Evolutionary conservation across 1,284 basidiomycete genomes (phyloP).

Genomic region (Boletus sp.): DNA sequence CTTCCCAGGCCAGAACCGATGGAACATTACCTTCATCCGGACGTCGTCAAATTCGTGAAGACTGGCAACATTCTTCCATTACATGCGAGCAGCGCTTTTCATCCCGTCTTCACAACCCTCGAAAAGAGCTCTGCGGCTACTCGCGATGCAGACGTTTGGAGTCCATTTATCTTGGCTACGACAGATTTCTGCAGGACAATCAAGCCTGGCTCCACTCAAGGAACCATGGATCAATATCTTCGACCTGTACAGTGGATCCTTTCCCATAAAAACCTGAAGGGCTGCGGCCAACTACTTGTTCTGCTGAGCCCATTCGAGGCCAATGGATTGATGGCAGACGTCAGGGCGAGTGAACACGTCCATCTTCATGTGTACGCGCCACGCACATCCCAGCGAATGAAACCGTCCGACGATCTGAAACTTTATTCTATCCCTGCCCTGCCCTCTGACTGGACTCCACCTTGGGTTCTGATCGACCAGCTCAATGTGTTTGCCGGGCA

Average conservation of each 20-base stretch:
- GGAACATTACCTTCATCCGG: neutral
- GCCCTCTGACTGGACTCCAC: too few relatives aligned
- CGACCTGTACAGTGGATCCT: slow-evolving; percentile 45
- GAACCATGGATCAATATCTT: slow-evolving; percentile 30
- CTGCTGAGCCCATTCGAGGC: slow-evolving; percentile 44
- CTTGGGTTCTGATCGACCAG: too few relatives aligned
- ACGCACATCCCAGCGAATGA: slow-evolving; percentile 21
- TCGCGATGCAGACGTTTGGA: slow-evolving; percentile 9
- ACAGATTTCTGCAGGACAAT: slow-evolving; percentile 21
- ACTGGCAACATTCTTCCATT: slow-evolving; percentile 13
- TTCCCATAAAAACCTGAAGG: slow-evolving; percentile 10
- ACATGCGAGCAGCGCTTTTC: neutral
- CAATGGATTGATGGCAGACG: slow-evolving; percentile 38
- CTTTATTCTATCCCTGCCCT: slow-evolving; percentile 34
- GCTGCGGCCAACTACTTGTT: too few relatives aligned
- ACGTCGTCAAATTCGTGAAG: slow-evolving; percentile 20
- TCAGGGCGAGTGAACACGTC: slow-evolving; percentile 30
- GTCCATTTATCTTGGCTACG: slow-evolving; percentile 20
- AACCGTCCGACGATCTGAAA: slow-evolving; percentile 32
- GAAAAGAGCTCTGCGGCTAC: neutral
- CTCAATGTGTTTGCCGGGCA: too few relatives aligned
- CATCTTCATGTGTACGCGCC: slow-evolving; percentile 43
- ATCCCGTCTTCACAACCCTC: slow-evolving; percentile 5
- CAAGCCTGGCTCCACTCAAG: neutral
- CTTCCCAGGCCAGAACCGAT: neutral